Conservation (phyloP, 1,284 basidiomycete genomes). For the Leccinum pachyderme region DNA sequence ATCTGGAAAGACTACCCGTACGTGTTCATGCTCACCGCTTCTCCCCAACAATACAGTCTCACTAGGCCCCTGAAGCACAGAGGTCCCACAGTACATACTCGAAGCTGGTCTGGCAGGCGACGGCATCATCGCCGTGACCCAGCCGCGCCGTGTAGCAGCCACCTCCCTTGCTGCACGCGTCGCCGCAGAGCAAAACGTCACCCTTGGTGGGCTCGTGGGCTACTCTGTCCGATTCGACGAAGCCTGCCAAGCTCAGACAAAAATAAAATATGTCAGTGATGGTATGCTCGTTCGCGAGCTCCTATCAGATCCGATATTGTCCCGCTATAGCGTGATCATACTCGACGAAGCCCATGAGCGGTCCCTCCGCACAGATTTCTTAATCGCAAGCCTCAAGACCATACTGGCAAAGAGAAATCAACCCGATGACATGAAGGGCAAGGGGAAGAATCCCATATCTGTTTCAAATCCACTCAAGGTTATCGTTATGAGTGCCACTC, state of each 20-base stretch:
- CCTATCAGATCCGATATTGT: constrained; percentile 73
- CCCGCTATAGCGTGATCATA: constrained; percentile 85
- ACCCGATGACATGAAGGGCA: constrained; percentile 39
- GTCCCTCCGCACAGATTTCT: constrained; percentile 89
- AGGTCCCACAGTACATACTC: constrained; percentile 89
- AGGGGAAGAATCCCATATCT: constrained; percentile 35
- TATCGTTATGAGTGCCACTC: constrained; percentile 95
- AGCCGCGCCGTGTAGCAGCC: constrained; percentile 92
- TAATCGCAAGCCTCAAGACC: constrained; percentile 90
- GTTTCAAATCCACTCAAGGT: constrained; percentile 73
- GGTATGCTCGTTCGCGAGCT: constrained; percentile 95
- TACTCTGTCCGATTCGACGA: constrained; percentile 98
- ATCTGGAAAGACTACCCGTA: constrained; percentile 97
- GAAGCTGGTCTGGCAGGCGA: constrained; percentile 62
- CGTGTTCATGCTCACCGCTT: constrained; percentile 25
- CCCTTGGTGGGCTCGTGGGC: constrained; percentile 77
- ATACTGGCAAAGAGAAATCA: constrained; percentile 74
- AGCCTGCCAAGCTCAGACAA: constrained; percentile 63
- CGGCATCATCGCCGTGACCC: constrained; percentile 84
- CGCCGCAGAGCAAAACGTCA: constrained; percentile 75
- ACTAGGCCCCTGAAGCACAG: constrained; percentile 43
- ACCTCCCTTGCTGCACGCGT: constrained; percentile 91
- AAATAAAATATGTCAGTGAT: constrained; percentile 95
- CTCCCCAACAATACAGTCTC: constrained; percentile 10
- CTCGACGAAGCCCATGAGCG: constrained; percentile 98